Evolutionary conservation across 2,329 filamentous ascomycete genomes (phyloP).

Genomic region (Coniochaeta prunicola): DNA sequence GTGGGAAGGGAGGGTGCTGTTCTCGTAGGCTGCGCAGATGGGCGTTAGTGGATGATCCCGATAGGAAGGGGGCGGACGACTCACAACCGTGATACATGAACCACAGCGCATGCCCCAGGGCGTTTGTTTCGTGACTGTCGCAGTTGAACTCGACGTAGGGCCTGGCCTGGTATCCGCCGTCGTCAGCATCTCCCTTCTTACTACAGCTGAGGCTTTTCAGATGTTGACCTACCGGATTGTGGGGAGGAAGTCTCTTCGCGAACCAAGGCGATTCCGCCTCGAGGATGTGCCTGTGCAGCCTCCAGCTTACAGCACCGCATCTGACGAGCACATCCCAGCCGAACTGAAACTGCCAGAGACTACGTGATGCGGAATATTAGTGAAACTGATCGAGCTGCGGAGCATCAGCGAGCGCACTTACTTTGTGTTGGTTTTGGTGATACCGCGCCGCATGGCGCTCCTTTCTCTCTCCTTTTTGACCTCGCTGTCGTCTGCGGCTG

Average conservation of each 20-base stretch:
- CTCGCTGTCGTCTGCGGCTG: not conserved
- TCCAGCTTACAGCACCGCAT: conserved; percentile 6
- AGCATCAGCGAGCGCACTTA: not conserved
- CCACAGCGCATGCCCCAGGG: conserved; percentile 13
- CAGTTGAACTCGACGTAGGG: conserved; percentile 7
- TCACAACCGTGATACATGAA: conserved; percentile 21
- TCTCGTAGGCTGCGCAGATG: conserved; percentile 8
- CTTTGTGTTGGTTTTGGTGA: not conserved
- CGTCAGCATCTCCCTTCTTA: not conserved
- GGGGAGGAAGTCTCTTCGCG: conserved; percentile 5
- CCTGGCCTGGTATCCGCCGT: conserved; percentile 1
- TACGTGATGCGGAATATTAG: not conserved
- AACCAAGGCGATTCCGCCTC: conserved; percentile 11
- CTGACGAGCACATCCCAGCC: conserved; percentile 12
- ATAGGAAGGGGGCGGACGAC: not conserved
- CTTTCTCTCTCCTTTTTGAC: not conserved
- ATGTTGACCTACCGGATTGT: conserved; percentile 4
- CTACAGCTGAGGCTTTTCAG: too few relatives aligned
- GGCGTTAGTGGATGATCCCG: not conserved
- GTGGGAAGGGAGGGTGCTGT: conserved; percentile 5
- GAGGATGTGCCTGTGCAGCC: conserved; percentile 13
- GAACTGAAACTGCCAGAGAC: conserved; percentile 9
- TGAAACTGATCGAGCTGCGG: not conserved
- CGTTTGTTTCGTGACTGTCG: conserved; percentile 8
- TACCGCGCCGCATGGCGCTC: not conserved